A percentile compares a stretch with the other conserved stretches of the same genome.
phyloP scores from a whole-genome alignment of 192 early-diverging fungal genomes.

The Gaertneriomyces sp. region DNA sequence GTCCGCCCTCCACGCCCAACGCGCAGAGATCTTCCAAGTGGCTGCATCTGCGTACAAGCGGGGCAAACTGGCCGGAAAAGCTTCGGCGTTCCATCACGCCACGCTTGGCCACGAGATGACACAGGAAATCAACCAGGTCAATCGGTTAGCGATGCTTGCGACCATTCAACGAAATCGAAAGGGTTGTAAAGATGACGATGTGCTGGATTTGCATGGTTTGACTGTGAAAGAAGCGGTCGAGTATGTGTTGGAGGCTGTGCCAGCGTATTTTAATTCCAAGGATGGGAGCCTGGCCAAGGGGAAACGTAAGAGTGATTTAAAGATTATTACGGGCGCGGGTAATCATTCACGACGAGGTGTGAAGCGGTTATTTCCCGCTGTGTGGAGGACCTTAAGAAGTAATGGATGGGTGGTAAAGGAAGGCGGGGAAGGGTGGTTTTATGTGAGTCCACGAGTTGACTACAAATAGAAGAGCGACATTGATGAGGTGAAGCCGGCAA shows the following conservation, averaged over 20 bases:
- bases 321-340: slow-evolving; percentile 27
- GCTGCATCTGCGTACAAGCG: slow-evolving; percentile 19
- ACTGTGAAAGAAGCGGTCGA: slow-evolving; percentile 22
- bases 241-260: slow-evolving; percentile 24
- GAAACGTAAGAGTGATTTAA: slow-evolving; percentile 2
- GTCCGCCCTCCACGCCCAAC: neutral
- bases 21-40: slow-evolving; percentile 17
- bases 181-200: slow-evolving; percentile 11
- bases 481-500: too few species aligned
- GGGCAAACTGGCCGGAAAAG: slow-evolving; percentile 21
- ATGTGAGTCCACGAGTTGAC: neutral
- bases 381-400: neutral
- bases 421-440: slow-evolving; percentile 24
- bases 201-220: slow-evolving; percentile 24
- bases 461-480: too few species aligned
- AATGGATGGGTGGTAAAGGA: slow-evolving; percentile 12
- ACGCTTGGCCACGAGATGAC: slow-evolving; percentile 3
- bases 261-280: slow-evolving; percentile 8
- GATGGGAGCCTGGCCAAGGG: neutral
- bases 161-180: slow-evolving; percentile 20
- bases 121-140: slow-evolving; percentile 16
- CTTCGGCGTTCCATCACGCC: slow-evolving; percentile 7
- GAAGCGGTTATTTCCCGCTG: slow-evolving; percentile 20
- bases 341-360: slow-evolving; percentile 15
- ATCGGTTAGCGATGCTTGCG: slow-evolving; percentile 7